Conservation (phyloP, 768 basidiomycete species). For the Podaxis sp. region DNA sequence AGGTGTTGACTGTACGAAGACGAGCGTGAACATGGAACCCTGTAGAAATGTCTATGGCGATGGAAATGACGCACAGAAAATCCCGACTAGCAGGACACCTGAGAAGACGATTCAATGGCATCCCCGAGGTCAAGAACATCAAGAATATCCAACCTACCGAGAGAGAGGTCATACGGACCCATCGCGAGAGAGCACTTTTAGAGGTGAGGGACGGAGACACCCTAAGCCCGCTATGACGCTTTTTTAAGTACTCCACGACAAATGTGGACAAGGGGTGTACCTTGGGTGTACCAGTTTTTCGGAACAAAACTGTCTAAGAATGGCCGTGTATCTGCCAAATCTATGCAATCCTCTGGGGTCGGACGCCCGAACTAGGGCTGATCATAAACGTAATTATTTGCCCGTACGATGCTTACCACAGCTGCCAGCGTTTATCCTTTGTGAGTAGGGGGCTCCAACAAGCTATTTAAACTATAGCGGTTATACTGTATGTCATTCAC, state of each 20-base stretch:
- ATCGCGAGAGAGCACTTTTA: not conserved
- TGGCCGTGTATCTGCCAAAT: not conserved
- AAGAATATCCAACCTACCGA: not conserved
- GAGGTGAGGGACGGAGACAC: not conserved
- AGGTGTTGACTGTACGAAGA: conserved; percentile 7
- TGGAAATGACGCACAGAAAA: not conserved
- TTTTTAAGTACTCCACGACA: not conserved
- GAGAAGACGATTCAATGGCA: not conserved
- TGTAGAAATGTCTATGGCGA: not conserved
- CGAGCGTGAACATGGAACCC: not conserved
- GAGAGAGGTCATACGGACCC: not conserved
- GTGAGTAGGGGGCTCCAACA: too few species aligned
- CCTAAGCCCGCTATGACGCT: not conserved
- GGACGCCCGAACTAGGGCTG: not conserved
- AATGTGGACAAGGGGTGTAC: not conserved
- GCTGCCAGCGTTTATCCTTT: too few species aligned
- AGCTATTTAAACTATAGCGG: too few species aligned
- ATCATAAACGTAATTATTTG: too few species aligned
- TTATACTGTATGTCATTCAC: too few species aligned
- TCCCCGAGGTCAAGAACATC: not conserved
- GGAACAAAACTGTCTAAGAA: not conserved
- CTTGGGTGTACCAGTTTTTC: not conserved
- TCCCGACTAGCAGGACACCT: not conserved
- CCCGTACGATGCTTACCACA: too few species aligned
- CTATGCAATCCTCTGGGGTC: not conserved